Conservation (phyloP, 2,329 filamentous ascomycete species). For the Alternaria sp. region DNA sequence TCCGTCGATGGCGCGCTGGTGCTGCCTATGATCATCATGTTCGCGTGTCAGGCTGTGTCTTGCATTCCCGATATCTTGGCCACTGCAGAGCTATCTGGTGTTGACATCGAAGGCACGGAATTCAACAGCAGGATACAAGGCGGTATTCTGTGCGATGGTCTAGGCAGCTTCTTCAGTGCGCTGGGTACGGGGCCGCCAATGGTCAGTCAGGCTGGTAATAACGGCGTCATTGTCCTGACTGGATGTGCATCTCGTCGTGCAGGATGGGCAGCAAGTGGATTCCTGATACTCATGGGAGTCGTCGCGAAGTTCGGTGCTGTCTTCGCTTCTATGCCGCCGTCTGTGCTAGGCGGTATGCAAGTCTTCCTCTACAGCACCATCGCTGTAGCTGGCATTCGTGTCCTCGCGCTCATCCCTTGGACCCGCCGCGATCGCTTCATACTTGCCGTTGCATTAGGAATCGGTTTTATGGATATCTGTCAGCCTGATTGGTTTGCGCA, state of each 20-base stretch:
- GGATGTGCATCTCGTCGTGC: slow-evolving; percentile 38
- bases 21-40: slow-evolving; percentile 41
- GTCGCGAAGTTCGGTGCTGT: slow-evolving; percentile 41
- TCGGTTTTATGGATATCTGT: slow-evolving; percentile 51
- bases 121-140: slow-evolving; percentile 40
- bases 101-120: slow-evolving; percentile 37
- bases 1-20: slow-evolving; percentile 40
- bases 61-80: slow-evolving; percentile 50
- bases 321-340: slow-evolving; percentile 43
- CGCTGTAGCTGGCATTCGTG: slow-evolving; percentile 37
- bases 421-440: slow-evolving; percentile 41
- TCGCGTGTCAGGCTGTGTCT: slow-evolving; percentile 38
- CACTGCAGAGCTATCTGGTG: slow-evolving; percentile 36
- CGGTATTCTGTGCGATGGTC: slow-evolving; percentile 39
- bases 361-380: slow-evolving; percentile 42
- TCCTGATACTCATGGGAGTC: slow-evolving; percentile 40
- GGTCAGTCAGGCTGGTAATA: slow-evolving; percentile 41
- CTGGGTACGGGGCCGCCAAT: slow-evolving; percentile 39
- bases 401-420: slow-evolving; percentile 38
- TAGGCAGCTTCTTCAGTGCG: slow-evolving; percentile 39
- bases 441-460: slow-evolving; percentile 33
- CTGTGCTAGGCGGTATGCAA: slow-evolving; percentile 59
- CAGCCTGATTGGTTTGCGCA: slow-evolving; percentile 51
- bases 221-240: slow-evolving; percentile 41
- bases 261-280: slow-evolving; percentile 39